Evolutionary conservation across 2,329 filamentous ascomycete species (phyloP).

Genomic region (Drechslerella dactyloides): DNA sequence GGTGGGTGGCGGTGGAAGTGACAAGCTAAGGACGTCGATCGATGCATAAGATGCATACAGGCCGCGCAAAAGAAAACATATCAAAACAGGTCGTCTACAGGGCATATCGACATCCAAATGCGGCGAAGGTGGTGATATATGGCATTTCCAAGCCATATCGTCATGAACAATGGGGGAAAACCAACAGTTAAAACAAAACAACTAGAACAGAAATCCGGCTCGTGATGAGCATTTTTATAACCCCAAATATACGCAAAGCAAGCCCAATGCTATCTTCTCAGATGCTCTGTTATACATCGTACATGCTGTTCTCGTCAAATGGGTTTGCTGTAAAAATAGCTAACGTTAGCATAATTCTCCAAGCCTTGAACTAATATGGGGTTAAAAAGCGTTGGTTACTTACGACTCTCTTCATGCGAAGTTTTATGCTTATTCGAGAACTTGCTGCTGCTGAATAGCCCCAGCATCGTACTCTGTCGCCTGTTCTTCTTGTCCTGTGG

Average conservation of each 20-base stretch:
- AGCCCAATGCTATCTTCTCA: not conserved
- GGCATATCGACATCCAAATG: constrained; percentile 9
- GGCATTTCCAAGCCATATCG: constrained; percentile 2
- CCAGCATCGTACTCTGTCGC: constrained; percentile 50
- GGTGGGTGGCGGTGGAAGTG: not conserved
- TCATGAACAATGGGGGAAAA: not conserved
- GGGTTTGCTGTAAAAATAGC: constrained; percentile 31
- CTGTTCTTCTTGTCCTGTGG: constrained; percentile 45
- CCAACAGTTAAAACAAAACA: not conserved
- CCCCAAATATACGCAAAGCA: not conserved
- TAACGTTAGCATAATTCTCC: constrained; percentile 11
- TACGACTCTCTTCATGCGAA: constrained; percentile 48
- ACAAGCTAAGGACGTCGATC: not conserved
- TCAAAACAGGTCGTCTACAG: not conserved
- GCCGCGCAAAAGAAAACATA: not conserved
- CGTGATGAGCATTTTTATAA: not conserved
- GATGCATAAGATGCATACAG: not conserved
- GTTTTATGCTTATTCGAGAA: constrained; percentile 43
- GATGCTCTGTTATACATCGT: constrained; percentile 30
- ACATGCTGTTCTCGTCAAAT: constrained; percentile 50
- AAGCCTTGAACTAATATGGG: not conserved
- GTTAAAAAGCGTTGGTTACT: constrained; percentile 19
- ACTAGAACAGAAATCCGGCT: too few relatives aligned
- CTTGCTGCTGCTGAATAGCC: constrained; percentile 49
- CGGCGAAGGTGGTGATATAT: not conserved